phyloP scores from a whole-genome alignment of 2,329 filamentous ascomycete genomes.

The Ophiosphaerella herpotricha region DNA sequence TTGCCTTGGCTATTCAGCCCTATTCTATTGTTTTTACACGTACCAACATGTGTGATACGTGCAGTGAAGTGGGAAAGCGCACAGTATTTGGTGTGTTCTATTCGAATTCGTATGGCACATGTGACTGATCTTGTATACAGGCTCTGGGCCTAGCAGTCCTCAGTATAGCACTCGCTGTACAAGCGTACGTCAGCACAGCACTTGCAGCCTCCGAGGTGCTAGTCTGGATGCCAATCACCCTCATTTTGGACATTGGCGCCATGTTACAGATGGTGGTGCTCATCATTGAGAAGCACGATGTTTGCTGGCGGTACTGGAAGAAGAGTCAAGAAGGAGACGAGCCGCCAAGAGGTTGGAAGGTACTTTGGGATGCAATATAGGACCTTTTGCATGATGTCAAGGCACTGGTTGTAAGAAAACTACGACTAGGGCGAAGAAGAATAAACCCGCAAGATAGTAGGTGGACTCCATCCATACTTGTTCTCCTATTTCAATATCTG shows the following conservation, averaged over 20 bases:
- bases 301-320: not conserved
- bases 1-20: not conserved
- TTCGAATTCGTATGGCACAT: not conserved
- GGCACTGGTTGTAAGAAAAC: not conserved
- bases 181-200: slow-evolving; percentile 12
- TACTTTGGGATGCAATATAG: slow-evolving; percentile 1
- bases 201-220: slow-evolving; percentile 7
- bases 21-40: slow-evolving; percentile 5
- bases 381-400: not conserved
- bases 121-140: not conserved
- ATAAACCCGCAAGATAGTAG: too few species aligned
- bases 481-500: too few species aligned
- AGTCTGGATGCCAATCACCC: slow-evolving; percentile 17
- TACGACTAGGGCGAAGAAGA: not conserved
- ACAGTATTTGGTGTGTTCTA: slow-evolving; percentile 9
- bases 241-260: slow-evolving; percentile 14
- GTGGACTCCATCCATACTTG: too few species aligned
- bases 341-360: not conserved
- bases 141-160: slow-evolving; percentile 12
- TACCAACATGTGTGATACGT: slow-evolving; percentile 15
- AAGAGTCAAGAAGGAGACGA: not conserved
- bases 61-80: slow-evolving; percentile 15
- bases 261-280: slow-evolving; percentile 17
- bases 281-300: slow-evolving; percentile 12
- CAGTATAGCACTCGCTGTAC: slow-evolving; percentile 12